These are phyloP conservation scores for Lactarius akahatsu DNA, from an alignment of 768 basidiomycete species.

Conservation along the genomic window DNA sequence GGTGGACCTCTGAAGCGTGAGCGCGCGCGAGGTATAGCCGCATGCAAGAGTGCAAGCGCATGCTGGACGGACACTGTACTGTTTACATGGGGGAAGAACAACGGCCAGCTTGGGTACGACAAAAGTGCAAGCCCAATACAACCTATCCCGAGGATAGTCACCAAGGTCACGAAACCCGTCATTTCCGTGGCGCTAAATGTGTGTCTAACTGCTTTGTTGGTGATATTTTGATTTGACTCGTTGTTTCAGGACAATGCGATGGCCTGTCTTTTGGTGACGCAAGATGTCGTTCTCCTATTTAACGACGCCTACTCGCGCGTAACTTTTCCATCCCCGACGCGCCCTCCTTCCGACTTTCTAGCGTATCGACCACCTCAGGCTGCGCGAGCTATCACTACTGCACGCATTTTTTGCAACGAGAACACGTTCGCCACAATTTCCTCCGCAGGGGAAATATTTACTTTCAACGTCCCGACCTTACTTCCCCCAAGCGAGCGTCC, in stretches of 20 bases:
- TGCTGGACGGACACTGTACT: conserved; percentile 78
- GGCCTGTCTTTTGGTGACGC: conserved; percentile 72
- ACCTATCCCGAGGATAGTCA: conserved; percentile 74
- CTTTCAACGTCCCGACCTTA: conserved; percentile 51
- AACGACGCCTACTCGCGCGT: conserved; percentile 75
- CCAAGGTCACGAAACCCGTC: conserved; percentile 70
- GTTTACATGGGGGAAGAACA: conserved; percentile 92
- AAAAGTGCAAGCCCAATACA: conserved; percentile 72
- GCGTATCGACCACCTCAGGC: conserved; percentile 84
- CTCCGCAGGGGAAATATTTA: conserved; percentile 87
- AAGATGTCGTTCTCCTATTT: conserved; percentile 83
- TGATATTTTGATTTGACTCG: conserved; percentile 3
- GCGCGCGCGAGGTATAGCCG: conserved; percentile 75
- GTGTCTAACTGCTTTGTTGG: conserved; percentile 32
- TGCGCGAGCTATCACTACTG: conserved; percentile 64
- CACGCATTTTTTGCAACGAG: conserved; percentile 78
- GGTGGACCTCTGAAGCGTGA: conserved; percentile 76
- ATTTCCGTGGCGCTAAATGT: conserved; percentile 74
- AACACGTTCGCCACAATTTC: conserved; percentile 81
- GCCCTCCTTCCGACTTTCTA: conserved; percentile 37
- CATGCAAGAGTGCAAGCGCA: conserved; percentile 81
- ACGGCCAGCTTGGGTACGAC: conserved; percentile 90
- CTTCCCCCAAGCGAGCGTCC: conserved; percentile 36
- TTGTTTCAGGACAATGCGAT: conserved; percentile 69
- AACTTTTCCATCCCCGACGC: conserved; percentile 66